Conservation (phyloP, 129 eudicot genomes). For the Oenanthe sinensis region DNA sequence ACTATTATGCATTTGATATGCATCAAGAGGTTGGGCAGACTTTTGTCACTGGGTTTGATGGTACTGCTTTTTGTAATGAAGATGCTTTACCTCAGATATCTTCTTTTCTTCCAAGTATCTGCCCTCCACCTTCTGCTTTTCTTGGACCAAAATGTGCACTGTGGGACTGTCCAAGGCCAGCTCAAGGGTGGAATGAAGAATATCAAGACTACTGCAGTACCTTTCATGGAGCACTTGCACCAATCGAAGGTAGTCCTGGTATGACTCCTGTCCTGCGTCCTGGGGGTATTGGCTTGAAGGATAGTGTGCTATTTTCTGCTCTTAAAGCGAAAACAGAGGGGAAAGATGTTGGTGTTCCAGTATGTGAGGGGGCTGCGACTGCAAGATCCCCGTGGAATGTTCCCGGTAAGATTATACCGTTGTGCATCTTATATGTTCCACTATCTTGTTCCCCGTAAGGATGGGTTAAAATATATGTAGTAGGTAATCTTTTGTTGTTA, state of each 20-base stretch:
- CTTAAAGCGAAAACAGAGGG: slow-evolving; percentile 81
- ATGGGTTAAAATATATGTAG: background rate
- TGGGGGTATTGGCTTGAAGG: slow-evolving; percentile 93
- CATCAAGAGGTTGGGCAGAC: slow-evolving; percentile 52
- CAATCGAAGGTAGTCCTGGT: slow-evolving; percentile 78
- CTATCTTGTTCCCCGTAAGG: background rate
- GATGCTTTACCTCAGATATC: slow-evolving; percentile 37
- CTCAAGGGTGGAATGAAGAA: slow-evolving; percentile 71
- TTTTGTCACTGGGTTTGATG: slow-evolving; percentile 38
- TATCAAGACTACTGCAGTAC: slow-evolving; percentile 86
- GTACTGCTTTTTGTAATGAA: slow-evolving; percentile 25
- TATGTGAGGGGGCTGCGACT: slow-evolving; percentile 98
- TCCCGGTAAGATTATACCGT: slow-evolving; percentile 44
- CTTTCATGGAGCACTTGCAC: slow-evolving; percentile 77
- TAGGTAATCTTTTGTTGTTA: background rate
- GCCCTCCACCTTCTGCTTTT: slow-evolving; percentile 95
- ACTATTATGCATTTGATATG: slow-evolving; percentile 44
- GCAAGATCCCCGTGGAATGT: slow-evolving; percentile 99
- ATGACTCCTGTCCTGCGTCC: slow-evolving; percentile 89
- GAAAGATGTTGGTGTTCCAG: slow-evolving; percentile 94
- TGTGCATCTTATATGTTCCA: background rate
- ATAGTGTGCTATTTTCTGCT: slow-evolving; percentile 88
- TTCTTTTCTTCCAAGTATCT: slow-evolving; percentile 44
- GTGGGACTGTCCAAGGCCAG: slow-evolving; percentile 96
- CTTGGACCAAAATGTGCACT: slow-evolving; percentile 97